Base-by-base conservation (phyloP, 1,139 yeast genomes). In the Yamadazyma sp. region DNA sequence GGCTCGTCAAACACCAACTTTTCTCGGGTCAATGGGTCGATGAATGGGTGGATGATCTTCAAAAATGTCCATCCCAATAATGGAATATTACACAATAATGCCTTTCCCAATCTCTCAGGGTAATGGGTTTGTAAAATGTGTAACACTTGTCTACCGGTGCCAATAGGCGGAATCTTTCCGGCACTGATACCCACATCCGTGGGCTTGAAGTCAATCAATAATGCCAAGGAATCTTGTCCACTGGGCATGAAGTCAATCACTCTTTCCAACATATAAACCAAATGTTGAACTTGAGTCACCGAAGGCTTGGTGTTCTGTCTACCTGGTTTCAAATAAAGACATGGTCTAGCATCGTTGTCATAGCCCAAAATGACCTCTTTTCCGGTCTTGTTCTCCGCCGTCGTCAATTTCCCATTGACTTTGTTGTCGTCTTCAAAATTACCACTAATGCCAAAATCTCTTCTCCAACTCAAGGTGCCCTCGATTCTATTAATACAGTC, bases 151-250 rank as follows among this genome's bases (percentile, higher is more conserved):
- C 84, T 79, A 17, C 89, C 88, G 15, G 77, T 83, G 28, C 85
- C 76, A 26, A 92, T 71, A 1, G 96, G 89, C 3, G 98, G 98
- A 35, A 88, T 76, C 59, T 86, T 88, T 33, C 76, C 54, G 62
- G 81, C 59, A 62, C 74, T 64, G 57, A 79, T 64, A 42, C 84
- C 67, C 12, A 64, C 70, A 7, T 76, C 74, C 23, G 64, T 62
- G 1, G 73, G 65, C 48, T 72, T 70, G 51, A 71, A 71, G 49
- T 72, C 78, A 32, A 72, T 72, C 38, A 72, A 59, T 34, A 72
- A 55, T 6, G 77, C 74, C 41, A 71, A 59, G 5, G 74, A 61
- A 45, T 72, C 78, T 49, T 71, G 77, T 23, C 78, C 78, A 2
- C 71, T 56, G 3, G 78, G 78, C 76, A 71, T 71, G 50, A 55